Percentiles rank a stretch among this genome's conserved stretches.
Conservation (phyloP, 495 filamentous ascomycete species). For the Cryomyces minteri region DNA sequence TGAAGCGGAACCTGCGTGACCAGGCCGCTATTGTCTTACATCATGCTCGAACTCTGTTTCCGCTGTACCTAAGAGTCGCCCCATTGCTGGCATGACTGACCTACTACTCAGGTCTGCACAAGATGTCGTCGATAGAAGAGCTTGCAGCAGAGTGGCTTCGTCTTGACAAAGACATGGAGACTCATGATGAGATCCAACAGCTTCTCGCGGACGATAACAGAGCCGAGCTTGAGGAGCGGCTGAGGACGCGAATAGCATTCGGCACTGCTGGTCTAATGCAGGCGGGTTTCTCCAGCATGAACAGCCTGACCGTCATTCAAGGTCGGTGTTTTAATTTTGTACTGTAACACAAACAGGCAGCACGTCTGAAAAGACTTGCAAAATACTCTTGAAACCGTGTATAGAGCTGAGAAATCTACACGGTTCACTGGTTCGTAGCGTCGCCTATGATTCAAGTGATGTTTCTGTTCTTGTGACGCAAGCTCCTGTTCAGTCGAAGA, state of each 20-base stretch:
- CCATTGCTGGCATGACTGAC: background rate
- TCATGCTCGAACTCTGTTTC: background rate
- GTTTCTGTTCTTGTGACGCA: too few species aligned
- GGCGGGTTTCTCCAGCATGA: conserved; percentile 53
- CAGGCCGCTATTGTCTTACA: too few species aligned
- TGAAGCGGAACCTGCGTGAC: too few species aligned
- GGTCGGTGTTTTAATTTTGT: too few species aligned
- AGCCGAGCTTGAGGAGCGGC: conserved; percentile 35
- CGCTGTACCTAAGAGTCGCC: background rate
- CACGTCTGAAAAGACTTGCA: too few species aligned
- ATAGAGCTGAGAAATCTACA: too few species aligned
- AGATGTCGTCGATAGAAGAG: conserved; percentile 8
- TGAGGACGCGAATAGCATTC: conserved; percentile 42
- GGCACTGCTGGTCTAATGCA: conserved; percentile 61
- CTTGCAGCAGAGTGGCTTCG: conserved; percentile 37
- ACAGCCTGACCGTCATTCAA: conserved; percentile 46
- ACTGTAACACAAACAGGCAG: too few species aligned
- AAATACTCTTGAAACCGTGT: too few species aligned
- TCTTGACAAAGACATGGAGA: conserved; percentile 41
- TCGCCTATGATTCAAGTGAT: too few species aligned
- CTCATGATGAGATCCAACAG: conserved; percentile 37
- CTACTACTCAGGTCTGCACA: background rate
- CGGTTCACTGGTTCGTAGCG: too few species aligned
- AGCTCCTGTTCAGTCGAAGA: too few species aligned
- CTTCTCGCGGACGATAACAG: conserved; percentile 29